Base-by-base conservation (phyloP, 1,139 yeast species). In the Kazachstania sp. region DNA sequence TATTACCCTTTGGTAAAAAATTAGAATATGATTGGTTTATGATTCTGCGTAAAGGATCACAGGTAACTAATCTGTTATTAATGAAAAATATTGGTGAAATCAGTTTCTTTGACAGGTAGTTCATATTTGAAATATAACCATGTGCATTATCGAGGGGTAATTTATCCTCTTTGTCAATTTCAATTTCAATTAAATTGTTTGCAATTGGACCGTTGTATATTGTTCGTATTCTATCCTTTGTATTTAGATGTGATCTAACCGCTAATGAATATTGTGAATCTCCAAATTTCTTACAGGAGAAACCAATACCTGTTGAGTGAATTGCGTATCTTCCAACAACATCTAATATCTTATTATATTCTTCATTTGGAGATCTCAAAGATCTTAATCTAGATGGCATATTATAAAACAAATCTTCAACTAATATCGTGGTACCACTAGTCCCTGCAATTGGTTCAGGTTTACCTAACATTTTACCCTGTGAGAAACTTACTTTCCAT, bases 401-500 rank as follows among this genome's bases (percentile, higher is more conserved):
- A 60, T 92, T 94, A 67, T 83, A 94, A 60, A 94, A 94, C 50
- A 94, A 70, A 61, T 92, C 96, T 61, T 88, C 97, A 4, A 88
- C 95, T 0, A 76, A 67, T 37, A 94, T 77, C 51, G 83, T 88
- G 0, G 98, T 92, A 0, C 99, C 99, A 41, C 74, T 75, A 51
- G 78, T 82, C 0, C 97, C 97, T 0, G 98, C 98, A 1, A 78
- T 73, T 0, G 96, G 88, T 53, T 76, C 76, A 0, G 94, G 87
- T 0, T 74, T 78, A 26, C 60, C 66, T 1, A 62, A 51, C 53
- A 85, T 63, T 38, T 71, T 73, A 2, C 97, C 97, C 51, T 81
- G 80, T 1, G 73, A 51, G 59, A 82, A 90, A 26, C 67, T 70
- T 0, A 83, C 86, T 54, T 72, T 80, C 75, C 72, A 70, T 0